Conservation (phyloP, 148 eudicot species). For the Beta vulgaris region DNA sequence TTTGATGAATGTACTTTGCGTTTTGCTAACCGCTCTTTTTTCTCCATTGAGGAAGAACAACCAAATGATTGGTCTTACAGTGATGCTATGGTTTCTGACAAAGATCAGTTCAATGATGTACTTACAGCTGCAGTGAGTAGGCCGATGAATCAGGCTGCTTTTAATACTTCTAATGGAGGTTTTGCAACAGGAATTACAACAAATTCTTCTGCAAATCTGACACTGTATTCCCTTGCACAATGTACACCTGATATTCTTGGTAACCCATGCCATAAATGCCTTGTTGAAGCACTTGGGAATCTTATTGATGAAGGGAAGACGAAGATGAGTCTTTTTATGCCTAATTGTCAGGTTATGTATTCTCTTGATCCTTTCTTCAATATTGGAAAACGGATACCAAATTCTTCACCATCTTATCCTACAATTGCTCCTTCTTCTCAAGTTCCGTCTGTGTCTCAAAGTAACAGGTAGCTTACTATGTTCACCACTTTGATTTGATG, state of each 20-base stretch:
- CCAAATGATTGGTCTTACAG: conserved; percentile 13
- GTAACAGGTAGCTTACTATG: neutral
- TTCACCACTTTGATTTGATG: neutral
- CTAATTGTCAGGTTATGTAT: conserved; percentile 17
- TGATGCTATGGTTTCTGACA: conserved; percentile 9
- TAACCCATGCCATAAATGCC: conserved; percentile 5
- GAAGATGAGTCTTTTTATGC: conserved; percentile 16
- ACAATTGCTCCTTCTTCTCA: neutral
- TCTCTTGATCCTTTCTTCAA: conserved; percentile 5
- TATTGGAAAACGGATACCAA: neutral
- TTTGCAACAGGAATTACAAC: neutral
- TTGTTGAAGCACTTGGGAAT: neutral
- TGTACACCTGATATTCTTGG: conserved; percentile 14
- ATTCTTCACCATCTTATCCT: neutral
- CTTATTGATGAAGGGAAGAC: conserved; percentile 9
- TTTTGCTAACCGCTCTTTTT: conserved; percentile 15
- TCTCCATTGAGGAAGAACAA: conserved; percentile 6
- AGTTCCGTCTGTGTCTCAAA: neutral
- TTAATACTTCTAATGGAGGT: neutral
- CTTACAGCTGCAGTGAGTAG: neutral
- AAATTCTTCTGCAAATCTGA: neutral
- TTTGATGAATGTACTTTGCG: conserved; percentile 14
- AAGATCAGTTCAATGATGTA: conserved; percentile 9
- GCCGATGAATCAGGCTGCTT: conserved; percentile 6
- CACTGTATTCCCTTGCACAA: conserved; percentile 1